Conservation (phyloP, 768 basidiomycete genomes). For the Russula emetica region DNA sequence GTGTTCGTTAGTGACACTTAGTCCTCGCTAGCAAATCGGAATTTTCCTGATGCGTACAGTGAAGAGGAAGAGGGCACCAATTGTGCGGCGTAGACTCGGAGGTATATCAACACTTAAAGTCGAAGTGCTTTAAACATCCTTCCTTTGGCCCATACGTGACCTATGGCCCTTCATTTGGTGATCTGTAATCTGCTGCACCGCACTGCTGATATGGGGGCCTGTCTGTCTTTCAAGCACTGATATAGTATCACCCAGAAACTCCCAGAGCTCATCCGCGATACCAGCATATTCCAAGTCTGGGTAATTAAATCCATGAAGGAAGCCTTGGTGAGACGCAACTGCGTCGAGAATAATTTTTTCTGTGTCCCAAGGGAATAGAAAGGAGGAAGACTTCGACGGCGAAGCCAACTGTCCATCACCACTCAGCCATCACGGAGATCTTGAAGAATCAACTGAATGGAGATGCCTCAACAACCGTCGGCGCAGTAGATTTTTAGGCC, state of each 20-base stretch:
- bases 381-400: slow-evolving; percentile 15
- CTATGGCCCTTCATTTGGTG: background rate
- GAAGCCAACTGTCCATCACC: slow-evolving; percentile 12
- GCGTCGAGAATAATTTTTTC: slow-evolving; percentile 30
- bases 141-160: background rate
- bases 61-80: too few relatives aligned
- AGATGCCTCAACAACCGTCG: background rate
- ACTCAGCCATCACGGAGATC: background rate
- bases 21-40: too few relatives aligned
- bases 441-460: too few relatives aligned
- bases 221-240: slow-evolving; percentile 7
- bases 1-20: too few relatives aligned
- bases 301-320: background rate
- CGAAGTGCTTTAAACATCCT: too few relatives aligned
- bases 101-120: too few relatives aligned
- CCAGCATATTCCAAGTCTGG: too few relatives aligned
- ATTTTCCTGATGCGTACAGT: too few relatives aligned
- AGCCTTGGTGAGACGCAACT: slow-evolving; percentile 30
- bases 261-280: slow-evolving; percentile 3
- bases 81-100: too few relatives aligned
- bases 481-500: background rate
- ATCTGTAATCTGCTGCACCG: background rate
- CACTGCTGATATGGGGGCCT: background rate
- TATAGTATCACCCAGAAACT: background rate
- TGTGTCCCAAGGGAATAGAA: slow-evolving; percentile 10